phyloP scores from a whole-genome alignment of 805 yeast genomes.

The Lachancea waltii region DNA sequence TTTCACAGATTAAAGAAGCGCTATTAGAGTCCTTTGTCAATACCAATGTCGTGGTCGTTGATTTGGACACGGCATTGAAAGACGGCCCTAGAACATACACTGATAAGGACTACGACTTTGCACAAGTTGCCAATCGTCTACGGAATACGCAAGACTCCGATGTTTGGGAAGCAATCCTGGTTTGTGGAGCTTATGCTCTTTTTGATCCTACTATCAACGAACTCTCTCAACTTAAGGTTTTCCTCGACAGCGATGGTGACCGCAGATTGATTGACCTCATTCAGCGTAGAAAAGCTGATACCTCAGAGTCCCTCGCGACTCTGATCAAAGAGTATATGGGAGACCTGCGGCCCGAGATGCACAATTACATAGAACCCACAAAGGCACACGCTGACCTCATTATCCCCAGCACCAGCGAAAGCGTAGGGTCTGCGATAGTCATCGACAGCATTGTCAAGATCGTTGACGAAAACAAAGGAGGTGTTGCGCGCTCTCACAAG shows the following conservation, averaged over 20 bases:
- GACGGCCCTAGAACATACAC: slow-evolving; percentile 16
- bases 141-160: slow-evolving; percentile 15
- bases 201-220: slow-evolving; percentile 52
- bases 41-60: slow-evolving; percentile 32
- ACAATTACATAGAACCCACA: slow-evolving; percentile 28
- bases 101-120: slow-evolving; percentile 33
- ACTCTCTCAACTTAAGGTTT: slow-evolving; percentile 59
- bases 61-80: slow-evolving; percentile 35
- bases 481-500: slow-evolving; percentile 4
- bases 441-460: slow-evolving; percentile 30
- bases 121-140: slow-evolving; percentile 18
- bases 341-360: slow-evolving; percentile 28
- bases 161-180: slow-evolving; percentile 36
- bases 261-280: slow-evolving; percentile 78
- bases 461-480: slow-evolving; percentile 20
- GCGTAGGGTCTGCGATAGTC: slow-evolving; percentile 24
- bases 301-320: slow-evolving; percentile 16
- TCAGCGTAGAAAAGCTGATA: slow-evolving; percentile 15
- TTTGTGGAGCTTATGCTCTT: slow-evolving; percentile 78
- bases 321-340: slow-evolving; percentile 27
- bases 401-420: slow-evolving; percentile 27
- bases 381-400: slow-evolving; percentile 28
- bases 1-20: slow-evolving; percentile 34
- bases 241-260: slow-evolving; percentile 81
- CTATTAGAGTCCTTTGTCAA: slow-evolving; percentile 20